Evolutionary conservation across 2,329 filamentous ascomycete genomes (phyloP), one percentile per base, ranked within the genome.

Genomic region (Podosphaera fusca): DNA sequence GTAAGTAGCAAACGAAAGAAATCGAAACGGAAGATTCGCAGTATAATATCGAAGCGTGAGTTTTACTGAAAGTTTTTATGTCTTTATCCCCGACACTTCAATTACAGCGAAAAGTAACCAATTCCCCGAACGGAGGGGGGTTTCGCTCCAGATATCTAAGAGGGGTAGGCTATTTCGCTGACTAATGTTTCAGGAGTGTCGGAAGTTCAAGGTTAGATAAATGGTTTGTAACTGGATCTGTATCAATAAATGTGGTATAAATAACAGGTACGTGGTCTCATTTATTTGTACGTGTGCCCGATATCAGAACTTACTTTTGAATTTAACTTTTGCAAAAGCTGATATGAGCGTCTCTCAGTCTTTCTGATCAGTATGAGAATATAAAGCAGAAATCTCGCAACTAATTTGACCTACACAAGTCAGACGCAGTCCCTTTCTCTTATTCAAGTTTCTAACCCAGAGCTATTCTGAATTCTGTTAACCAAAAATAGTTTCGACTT

Each of bases 21-120:
- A 52, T 55, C 36, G 57, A 46, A 55, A 55, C 50, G 47, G 56
- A 55, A 59, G 34, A 47, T 52, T 53, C 38, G 40, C n/a, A 56
- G 21, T 12, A 36, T 38, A 14, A 31, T 9, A 31, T 4, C 3
- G 3, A 21, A 4, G 30, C 9, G 47, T 42, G 38, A 42, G 5
- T 42, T 14, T 42, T 42, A 7, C 4, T 42, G 10, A 42, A 8
- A 14, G 10, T 42, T 14, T 21, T 21, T 21, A 21, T 42, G 38
- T 3, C 38, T 7, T 12, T 42, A 42, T 14, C n/a, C 10, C 10
- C 10, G 38, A 14, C 10, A 12, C 10, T 42, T 42, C 38, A 7
- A 14, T 12, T 42, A 12, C 38, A 7, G 38, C 38, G 38, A 42
- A 42, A 42, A 42, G 38, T 4, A 14, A 12, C 2, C 38, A 42